Conservation (phyloP, 148 eudicot species). For the Heliamphora exappendiculata region DNA sequence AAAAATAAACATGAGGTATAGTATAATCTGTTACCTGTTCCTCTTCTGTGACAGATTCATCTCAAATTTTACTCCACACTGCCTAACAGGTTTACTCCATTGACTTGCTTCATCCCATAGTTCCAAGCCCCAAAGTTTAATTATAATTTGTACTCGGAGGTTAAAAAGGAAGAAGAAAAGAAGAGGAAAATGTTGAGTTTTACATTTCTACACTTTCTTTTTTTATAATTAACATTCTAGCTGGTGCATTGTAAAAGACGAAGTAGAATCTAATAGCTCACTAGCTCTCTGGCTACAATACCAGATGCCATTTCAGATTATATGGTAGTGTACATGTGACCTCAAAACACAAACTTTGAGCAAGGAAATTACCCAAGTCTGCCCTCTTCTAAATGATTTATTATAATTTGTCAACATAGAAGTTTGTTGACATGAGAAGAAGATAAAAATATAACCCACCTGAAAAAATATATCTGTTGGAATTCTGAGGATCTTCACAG, state of each 20-base stretch:
- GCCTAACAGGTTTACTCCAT: background rate
- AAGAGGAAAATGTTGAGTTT: background rate
- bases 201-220: background rate
- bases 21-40: background rate
- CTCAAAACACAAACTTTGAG: background rate
- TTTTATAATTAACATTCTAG: background rate
- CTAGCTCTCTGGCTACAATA: background rate
- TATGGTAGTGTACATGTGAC: background rate
- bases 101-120: background rate
- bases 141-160: too few relatives aligned
- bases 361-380: background rate
- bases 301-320: background rate
- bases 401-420: background rate
- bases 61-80: background rate
- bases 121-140: background rate
- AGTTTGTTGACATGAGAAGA: background rate
- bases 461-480: constrained; percentile 83
- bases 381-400: background rate
- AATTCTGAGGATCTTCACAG: constrained; percentile 71
- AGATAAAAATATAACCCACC: constrained; percentile 30
- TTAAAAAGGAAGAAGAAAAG: too few relatives aligned
- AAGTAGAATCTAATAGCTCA: background rate
- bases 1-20: too few relatives aligned
- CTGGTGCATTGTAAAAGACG: background rate
- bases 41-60: background rate